phyloP scores from a whole-genome alignment of 352 stramenopile genomes.

The Phytophthora pini region DNA sequence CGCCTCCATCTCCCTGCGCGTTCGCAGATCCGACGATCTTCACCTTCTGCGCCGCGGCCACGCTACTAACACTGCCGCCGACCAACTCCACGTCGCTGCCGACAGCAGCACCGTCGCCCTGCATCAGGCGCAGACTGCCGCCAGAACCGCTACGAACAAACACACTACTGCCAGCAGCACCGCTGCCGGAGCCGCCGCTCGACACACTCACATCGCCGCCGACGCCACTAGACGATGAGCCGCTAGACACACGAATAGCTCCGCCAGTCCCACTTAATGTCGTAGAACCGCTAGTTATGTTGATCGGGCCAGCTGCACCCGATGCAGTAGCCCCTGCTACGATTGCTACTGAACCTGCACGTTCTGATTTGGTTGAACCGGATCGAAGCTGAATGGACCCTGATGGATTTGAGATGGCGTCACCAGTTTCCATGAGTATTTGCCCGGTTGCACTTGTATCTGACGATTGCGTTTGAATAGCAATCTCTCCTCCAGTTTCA shows the following conservation, averaged over 20 bases:
- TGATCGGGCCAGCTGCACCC: conserved; percentile 6
- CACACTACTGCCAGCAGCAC: conserved; percentile 19
- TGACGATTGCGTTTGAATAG: conserved; percentile 27
- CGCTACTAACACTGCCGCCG: conserved; percentile 24
- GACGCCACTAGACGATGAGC: conserved; percentile 27
- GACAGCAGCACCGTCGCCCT: conserved; percentile 26
- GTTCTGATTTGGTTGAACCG: conserved; percentile 14
- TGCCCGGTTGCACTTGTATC: conserved; percentile 17
- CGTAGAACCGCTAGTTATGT: conserved; percentile 17
- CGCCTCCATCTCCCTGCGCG: conserved; percentile 26
- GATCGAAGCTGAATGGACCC: conserved; percentile 25
- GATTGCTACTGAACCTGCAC: conserved; percentile 20
- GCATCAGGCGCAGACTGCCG: conserved; percentile 26
- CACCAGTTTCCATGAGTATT: conserved; percentile 26
- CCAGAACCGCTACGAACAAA: conserved; percentile 30
- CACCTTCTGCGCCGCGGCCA: conserved; percentile 25
- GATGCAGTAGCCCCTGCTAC: conserved; percentile 11
- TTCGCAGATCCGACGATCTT: conserved; percentile 33
- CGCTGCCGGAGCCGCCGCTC: conserved; percentile 22
- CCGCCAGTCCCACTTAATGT: conserved; percentile 21
- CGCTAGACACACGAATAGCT: conserved; percentile 19
- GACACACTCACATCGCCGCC: conserved; percentile 35
- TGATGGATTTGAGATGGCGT: conserved; percentile 11
- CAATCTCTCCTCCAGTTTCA: conserved; percentile 23
- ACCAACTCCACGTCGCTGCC: conserved; percentile 35